Conservation (phyloP, 164 flowering plant species). For the Umbilicus rupestris region DNA sequence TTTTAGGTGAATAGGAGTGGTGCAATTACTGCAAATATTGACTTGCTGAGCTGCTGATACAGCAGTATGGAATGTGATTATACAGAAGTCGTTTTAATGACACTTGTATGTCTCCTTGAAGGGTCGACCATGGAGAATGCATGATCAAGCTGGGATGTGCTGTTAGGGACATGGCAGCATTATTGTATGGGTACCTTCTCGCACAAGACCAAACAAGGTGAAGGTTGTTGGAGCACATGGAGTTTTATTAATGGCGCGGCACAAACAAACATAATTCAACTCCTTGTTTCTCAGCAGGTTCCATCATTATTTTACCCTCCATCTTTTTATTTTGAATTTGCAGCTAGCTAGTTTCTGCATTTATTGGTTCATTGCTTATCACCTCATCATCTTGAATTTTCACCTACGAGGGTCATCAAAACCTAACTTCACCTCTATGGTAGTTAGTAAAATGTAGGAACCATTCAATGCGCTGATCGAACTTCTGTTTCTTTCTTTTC, state of each 20-base stretch:
- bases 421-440: neutral
- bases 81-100: neutral
- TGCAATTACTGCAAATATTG: neutral
- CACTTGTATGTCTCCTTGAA: neutral
- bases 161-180: neutral
- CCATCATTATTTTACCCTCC: neutral
- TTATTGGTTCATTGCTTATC: neutral
- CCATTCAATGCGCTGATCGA: neutral
- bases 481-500: neutral
- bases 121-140: neutral
- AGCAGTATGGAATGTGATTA: neutral
- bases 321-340: neutral
- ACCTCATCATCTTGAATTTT: neutral
- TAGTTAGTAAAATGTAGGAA: neutral
- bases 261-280: neutral
- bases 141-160: neutral
- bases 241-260: neutral
- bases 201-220: neutral
- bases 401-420: neutral
- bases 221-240: neutral
- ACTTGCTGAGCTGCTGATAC: neutral
- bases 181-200: too few relatives aligned
- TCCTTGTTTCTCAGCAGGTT: neutral
- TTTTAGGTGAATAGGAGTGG: constrained; percentile 6
- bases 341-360: neutral